Evolutionary conservation across 148 eudicot species (phyloP), one percentile per base, ranked within the genome.

Genomic region (Bassia scoparia): DNA sequence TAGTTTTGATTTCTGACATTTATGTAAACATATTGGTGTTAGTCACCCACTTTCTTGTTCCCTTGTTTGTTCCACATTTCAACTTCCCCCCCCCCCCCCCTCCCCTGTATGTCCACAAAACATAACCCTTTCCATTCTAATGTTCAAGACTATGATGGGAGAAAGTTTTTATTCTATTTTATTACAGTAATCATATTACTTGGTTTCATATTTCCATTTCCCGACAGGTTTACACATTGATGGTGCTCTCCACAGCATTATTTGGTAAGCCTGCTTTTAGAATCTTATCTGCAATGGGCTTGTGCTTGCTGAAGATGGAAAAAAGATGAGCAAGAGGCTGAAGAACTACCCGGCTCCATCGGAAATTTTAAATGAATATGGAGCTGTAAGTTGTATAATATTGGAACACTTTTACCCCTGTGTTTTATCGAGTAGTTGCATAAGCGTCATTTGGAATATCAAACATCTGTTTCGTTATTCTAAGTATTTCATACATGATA

Each of bases 221-320:
- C n/a, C n/a, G n/a, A 61, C 79, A 91, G 97, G 97, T 95, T 95
- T 95, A 95, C 73, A 95, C 97, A 69, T 90, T 92, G 79, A 95
- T 95, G 99, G 99, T 95, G 74, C 83, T 95, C 74, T 95, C 99
- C 35, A 95, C 99, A 55, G 99, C 97, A 56, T 87, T 95, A 67
- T 95, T 95, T 81, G 94, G 83, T 38, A 86, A 92, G 74, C 99
- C 97, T 66, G 99, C 99, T 59, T 95, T 95, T 65, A 85, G 83
- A 77, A 91, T 84, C 97, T 95, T 67, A 90, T 95, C 69, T 95
- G 99, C 90, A 95, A 91, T 82, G 99, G 99, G 56, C 99, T 95
- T 82, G 90, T 95, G 60, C 86, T 95, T 63, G 99, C 97, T 52
- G 97, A 92, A 82, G 99, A 95, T 81, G 99, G 99, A 24, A 95